Evolutionary conservation across 2,329 filamentous ascomycete species (phyloP), one percentile per base, ranked within the genome.

Genomic region (Penicillium sp.): DNA sequence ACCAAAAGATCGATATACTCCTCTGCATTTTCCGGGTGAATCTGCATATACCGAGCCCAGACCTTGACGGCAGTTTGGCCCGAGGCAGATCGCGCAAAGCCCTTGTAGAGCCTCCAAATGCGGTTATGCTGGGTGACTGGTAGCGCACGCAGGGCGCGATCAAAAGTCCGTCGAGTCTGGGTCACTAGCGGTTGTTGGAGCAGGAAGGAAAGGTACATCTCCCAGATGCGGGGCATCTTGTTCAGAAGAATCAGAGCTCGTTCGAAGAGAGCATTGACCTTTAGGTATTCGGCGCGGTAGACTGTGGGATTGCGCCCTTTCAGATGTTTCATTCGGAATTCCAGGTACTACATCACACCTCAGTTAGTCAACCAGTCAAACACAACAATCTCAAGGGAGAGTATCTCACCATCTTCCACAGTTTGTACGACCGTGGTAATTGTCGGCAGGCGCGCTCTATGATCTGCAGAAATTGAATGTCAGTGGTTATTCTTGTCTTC

Each of bases 221-320:
- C 90, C 94, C 93, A 98, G 65, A 98, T 93, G 57, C 83, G 81
- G 20, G 94, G 93, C 93, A 98, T 98, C 73, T 98, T 98, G 73
- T 98, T 96, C 52, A 98, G 79, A 32, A 98, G 77, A 48, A 96
- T 87, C 42, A 98, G 74, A 3, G 93, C 90, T 58, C 88, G 81
- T 72, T 98, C 93, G 66, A 95, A 98, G 32, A 97, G 81, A 44
- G 87, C 79, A 67, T 98, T 98, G 66, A 97, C 89, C 70, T 97
- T 98, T 64, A 84, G 80, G 70, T 86, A 97, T 64, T 98, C 90
- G 49, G 80, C 74, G 42, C 82, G 81, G 67, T 87, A 89, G 47
- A 84, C 78, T 46, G 87, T 86, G 10, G 91, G 83, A 67, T 95
- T 97, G 58, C 91, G 81, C 64, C 84, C 86, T 51, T 82, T 77